Evolutionary conservation across 441 rosid genomes (phyloP), one percentile per base, ranked within the genome.

Genomic region (Adansonia gregorii): DNA sequence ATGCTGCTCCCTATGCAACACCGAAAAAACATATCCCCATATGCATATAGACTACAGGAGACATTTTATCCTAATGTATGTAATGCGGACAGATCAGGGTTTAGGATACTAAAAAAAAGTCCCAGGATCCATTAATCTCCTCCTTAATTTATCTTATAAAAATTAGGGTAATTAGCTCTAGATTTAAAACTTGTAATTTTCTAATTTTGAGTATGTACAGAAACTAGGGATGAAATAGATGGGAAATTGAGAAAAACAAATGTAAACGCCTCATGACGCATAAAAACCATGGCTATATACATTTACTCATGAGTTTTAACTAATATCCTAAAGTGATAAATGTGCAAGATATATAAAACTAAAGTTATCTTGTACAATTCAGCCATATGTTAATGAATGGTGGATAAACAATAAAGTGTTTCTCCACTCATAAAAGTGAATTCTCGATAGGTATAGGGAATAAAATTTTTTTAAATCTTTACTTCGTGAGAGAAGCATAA

Each of bases 371-470:
- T 55, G 60, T 10, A 49, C 14, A 59, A 12, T 66, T 67, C 41
- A 59, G 46, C 45, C 20, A 24, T 48, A 56, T 27, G 22, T 11
- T 51, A 60, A 49, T 19, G 61, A 73, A 54, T 6, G 67, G 19
- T 61, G 51, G 46, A 41, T n/a, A 56, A 35, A 68, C 45, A 68
- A 61, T 75, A 78, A 74, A 46, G 51, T 41, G 56, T 60, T 79
- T 61, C 65, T 60, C 76, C 82, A 61, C 58, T 79, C 63, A 61
- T 31, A 80, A 5, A 75, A 71, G 73, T 46, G n/a, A 76, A 69
- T 14, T 48, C 60, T 67, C 45, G 72, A 77, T 67, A 61, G 60
- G 64, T 9, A 51, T 49, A 24, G 27, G 75, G 58, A 72, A 73
- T 66, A 67, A 35, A 67, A 59, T 46, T 70, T 56, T n/a, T 3